Evolutionary conservation across 1,139 yeast genomes (phyloP).

Genomic region (Blastobotrys petasosporus): DNA sequence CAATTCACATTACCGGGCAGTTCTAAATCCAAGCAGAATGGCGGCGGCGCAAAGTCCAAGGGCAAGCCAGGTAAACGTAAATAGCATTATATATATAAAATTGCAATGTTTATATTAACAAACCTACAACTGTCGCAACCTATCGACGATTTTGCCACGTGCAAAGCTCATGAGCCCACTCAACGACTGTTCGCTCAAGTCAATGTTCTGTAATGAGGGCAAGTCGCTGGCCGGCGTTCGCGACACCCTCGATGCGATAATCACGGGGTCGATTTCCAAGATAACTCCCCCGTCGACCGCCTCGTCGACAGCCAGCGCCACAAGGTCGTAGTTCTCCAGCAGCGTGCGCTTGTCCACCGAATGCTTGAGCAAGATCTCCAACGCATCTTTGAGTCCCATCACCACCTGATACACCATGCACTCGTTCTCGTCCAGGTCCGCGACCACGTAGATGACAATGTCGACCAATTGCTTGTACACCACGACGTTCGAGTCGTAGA

Average conservation of each 20-base stretch:
- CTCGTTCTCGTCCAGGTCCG: conserved; percentile 82
- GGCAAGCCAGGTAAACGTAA: conserved; percentile 10
- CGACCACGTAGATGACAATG: conserved; percentile 63
- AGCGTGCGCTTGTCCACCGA: conserved; percentile 75
- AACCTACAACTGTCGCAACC: conserved; percentile 57
- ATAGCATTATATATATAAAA: conserved; percentile 9
- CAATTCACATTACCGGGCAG: conserved; percentile 31
- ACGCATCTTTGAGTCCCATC: conserved; percentile 71
- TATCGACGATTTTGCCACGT: conserved; percentile 76
- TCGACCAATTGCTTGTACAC: conserved; percentile 80
- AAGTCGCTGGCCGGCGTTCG: conserved; percentile 67
- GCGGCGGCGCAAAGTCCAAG: conserved; percentile 15
- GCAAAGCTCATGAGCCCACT: conserved; percentile 89
- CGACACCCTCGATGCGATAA: conserved; percentile 85
- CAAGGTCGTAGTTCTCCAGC: conserved; percentile 79
- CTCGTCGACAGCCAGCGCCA: conserved; percentile 83
- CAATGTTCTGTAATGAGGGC: conserved; percentile 60
- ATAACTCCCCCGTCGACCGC: conserved; percentile 80
- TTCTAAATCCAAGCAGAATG: conserved; percentile 9
- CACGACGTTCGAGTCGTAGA: conserved; percentile 66
- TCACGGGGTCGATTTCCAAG: conserved; percentile 81
- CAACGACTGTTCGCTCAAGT: conserved; percentile 80
- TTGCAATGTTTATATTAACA: not conserved
- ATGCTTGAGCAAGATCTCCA: conserved; percentile 68
- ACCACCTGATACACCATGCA: conserved; percentile 71